A percentile compares a stretch with the other conserved stretches of the same genome.
Evolutionary conservation across 2,329 filamentous ascomycete species (phyloP).

Genomic region (Pseudogymnoascus sp.): DNA sequence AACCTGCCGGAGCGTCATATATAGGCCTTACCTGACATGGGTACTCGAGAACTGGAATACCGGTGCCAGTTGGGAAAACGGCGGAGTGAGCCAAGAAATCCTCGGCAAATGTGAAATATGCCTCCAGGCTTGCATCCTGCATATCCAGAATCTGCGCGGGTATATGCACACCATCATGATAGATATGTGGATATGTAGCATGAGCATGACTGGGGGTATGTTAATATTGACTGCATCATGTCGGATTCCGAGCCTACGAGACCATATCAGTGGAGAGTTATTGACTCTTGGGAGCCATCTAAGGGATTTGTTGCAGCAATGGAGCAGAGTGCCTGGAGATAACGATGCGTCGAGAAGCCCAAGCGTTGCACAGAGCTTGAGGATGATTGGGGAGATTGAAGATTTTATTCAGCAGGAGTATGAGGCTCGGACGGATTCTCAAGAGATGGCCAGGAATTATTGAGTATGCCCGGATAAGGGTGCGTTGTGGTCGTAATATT

Average conservation of each 20-base stretch:
- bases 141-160: slow-evolving; percentile 39
- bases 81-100: slow-evolving; percentile 26
- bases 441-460: slow-evolving; percentile 1
- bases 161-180: slow-evolving; percentile 43
- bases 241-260: slow-evolving; percentile 32
- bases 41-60: slow-evolving; percentile 27
- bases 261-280: slow-evolving; percentile 33
- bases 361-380: slow-evolving; percentile 39
- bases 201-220: slow-evolving; percentile 44
- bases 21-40: slow-evolving; percentile 43
- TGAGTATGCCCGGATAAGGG: not conserved
- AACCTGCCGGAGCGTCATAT: slow-evolving; percentile 44
- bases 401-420: slow-evolving; percentile 34
- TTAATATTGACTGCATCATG: slow-evolving; percentile 39
- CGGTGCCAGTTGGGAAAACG: slow-evolving; percentile 3
- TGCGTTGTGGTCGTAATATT: not conserved
- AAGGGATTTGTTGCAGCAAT: slow-evolving; percentile 32
- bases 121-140: slow-evolving; percentile 39
- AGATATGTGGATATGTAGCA: slow-evolving; percentile 46
- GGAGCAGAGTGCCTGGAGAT: slow-evolving; percentile 34
- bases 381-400: slow-evolving; percentile 38
- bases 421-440: slow-evolving; percentile 9
- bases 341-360: slow-evolving; percentile 31
- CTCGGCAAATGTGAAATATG: slow-evolving; percentile 37
- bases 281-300: slow-evolving; percentile 36